These are phyloP conservation scores for Mycena indigotica DNA, from an alignment of 768 basidiomycete species.

Conservation along the genomic window DNA sequence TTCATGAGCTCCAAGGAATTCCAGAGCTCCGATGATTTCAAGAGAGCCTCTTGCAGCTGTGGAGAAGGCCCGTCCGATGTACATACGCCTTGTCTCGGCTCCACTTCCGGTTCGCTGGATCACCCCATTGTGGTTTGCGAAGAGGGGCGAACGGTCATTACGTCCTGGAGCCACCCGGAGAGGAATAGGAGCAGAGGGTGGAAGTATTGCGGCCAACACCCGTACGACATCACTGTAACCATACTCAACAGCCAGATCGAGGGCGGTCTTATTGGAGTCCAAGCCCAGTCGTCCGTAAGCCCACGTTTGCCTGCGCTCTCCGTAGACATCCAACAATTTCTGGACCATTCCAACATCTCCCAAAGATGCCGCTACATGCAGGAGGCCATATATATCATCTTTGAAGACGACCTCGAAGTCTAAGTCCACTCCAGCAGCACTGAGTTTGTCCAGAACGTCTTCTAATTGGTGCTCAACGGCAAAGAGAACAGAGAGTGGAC, in stretches of 20 bases:
- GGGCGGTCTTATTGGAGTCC: neutral
- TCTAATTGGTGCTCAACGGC: neutral
- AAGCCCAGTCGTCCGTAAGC: neutral
- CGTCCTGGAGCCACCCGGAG: neutral
- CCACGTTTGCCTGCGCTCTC: neutral
- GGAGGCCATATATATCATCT: neutral
- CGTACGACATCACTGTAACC: neutral
- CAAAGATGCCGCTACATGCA: neutral
- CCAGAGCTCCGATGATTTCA: neutral
- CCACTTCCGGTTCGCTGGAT: neutral
- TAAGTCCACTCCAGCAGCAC: neutral
- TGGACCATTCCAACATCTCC: neutral
- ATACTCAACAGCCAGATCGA: neutral
- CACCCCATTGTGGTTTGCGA: neutral
- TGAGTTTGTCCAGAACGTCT: slow-evolving; percentile 1
- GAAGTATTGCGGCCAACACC: neutral
- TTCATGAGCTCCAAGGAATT: neutral
- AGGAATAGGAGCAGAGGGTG: neutral
- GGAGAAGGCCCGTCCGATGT: neutral
- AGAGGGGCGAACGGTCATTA: too few species aligned
- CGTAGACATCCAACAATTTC: neutral
- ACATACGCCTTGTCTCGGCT: neutral
- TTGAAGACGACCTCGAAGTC: neutral
- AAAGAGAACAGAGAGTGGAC: slow-evolving; percentile 4
- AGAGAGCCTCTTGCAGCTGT: neutral